These are phyloP conservation scores for Cladosporium sp. DNA, from an alignment of 2,329 filamentous ascomycete species.

Conservation along the genomic window DNA sequence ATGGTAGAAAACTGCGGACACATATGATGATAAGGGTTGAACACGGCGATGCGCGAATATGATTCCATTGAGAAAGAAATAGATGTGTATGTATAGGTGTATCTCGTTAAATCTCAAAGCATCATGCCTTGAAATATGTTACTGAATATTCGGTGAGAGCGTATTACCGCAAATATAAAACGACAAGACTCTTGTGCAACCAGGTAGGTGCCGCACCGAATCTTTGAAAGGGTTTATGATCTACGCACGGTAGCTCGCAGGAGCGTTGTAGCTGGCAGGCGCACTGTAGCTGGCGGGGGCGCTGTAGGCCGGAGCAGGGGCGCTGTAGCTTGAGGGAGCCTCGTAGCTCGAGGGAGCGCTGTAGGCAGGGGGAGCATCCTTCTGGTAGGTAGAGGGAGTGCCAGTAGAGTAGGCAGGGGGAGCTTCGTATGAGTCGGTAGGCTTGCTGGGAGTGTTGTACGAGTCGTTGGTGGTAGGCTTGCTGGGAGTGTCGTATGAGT, in stretches of 20 bases:
- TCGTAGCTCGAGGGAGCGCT: too few species aligned
- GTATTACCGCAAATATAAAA: not conserved
- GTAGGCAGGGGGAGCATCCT: too few species aligned
- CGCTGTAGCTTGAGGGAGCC: too few species aligned
- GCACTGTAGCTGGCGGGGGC: slow-evolving; percentile 1
- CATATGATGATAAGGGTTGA: not conserved
- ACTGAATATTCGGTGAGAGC: not conserved
- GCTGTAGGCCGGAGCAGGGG: not conserved
- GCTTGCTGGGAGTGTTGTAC: not conserved
- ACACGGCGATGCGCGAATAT: not conserved
- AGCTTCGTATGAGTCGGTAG: too few species aligned
- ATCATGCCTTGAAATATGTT: not conserved
- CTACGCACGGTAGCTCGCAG: not conserved
- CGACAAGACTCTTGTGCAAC: not conserved
- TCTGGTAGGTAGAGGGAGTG: too few species aligned
- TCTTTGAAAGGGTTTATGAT: not conserved
- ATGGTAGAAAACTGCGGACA: not conserved
- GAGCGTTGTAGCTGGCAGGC: slow-evolving; percentile 1
- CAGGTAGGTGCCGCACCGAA: not conserved
- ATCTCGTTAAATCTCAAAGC: not conserved
- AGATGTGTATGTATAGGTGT: not conserved
- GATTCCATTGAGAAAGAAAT: not conserved
- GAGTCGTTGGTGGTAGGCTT: not conserved
- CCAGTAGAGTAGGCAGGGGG: too few species aligned
- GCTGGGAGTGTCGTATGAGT: not conserved